These are phyloP conservation scores for Penicillium bovifimosum DNA, from an alignment of 495 filamentous ascomycete genomes.

Conservation along the genomic window DNA sequence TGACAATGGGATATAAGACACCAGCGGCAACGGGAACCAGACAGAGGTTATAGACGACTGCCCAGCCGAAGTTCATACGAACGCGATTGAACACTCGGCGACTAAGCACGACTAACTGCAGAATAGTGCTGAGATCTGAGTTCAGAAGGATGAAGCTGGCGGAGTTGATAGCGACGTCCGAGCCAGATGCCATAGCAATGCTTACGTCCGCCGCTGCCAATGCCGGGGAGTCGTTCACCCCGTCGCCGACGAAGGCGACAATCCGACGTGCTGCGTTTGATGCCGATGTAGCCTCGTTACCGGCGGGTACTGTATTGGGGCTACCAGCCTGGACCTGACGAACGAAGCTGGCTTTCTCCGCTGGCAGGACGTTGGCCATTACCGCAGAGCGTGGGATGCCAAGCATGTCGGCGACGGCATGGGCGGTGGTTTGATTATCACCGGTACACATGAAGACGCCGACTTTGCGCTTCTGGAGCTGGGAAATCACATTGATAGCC, in stretches of 20 bases:
- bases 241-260: constrained; percentile 72
- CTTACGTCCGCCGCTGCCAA: constrained; percentile 75
- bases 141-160: constrained; percentile 83
- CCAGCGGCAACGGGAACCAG: constrained; percentile 83
- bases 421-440: constrained; percentile 55
- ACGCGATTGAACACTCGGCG: constrained; percentile 69
- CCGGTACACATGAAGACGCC: constrained; percentile 91
- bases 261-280: constrained; percentile 24
- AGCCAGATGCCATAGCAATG: constrained; percentile 77
- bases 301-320: constrained; percentile 1
- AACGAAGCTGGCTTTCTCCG: constrained; percentile 82
- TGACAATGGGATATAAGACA: constrained; percentile 64
- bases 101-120: constrained; percentile 68
- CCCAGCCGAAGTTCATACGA: constrained; percentile 85
- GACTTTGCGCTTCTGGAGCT: constrained; percentile 59
- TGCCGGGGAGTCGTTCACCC: constrained; percentile 85
- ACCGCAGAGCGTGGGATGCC: constrained; percentile 71
- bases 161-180: constrained; percentile 76
- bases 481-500: constrained; percentile 56
- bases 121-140: constrained; percentile 60
- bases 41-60: constrained; percentile 74
- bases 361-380: constrained; percentile 81
- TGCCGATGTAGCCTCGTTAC: constrained; percentile 3
- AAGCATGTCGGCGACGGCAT: constrained; percentile 64
- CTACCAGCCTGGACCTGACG: constrained; percentile 59